Evolutionary conservation across 306 rosid species (phyloP), one percentile per base, ranked within the genome.

Genomic region (Prunus armeniaca): DNA sequence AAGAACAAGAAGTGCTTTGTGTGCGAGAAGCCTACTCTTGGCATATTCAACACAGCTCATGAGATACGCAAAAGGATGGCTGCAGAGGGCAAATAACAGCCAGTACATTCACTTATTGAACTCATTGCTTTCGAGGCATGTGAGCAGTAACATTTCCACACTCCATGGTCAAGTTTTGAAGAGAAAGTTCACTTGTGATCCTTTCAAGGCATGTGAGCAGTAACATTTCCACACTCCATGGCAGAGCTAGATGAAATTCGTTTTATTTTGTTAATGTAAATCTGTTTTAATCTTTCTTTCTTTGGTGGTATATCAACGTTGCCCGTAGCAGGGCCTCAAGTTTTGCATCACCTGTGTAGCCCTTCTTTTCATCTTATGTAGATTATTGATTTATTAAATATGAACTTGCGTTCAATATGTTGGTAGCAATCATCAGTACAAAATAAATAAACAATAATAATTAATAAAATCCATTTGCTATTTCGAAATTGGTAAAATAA

Each of bases 1-100:
- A 93, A 86, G 88, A 90, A 91, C 80, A 93, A 90, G 88, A 93
- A 89, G 76, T 93, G 96, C 82, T 93, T 87, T 67, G 93, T 91
- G 71, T 93, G 95, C 89, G 84, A 93, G 83, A 80, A 87, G 77
- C 96, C 96, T 32, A 91, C 90, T 0, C 90, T 85, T 17, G 96
- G 93, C 49, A 88, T 86, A 72, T 92, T 90, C 76, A 87, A 91
- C 72, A 78, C 93, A 46, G 97, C 93, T 68, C 93, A 85, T 19
- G 91, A 85, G 84, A 83, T 87, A 77, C 83, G 87, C 74, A 91
- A 81, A 81, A 89, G 38, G 84, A 82, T 83, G 76, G 89, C 86
- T 2, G 81, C 86, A 8, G 90, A 87, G 71, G 82, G 88, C 52
- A 82, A 88, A 84, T 86, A 74, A 71, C n/a, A 22, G 41, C 15